Evolutionary conservation across 768 basidiomycete species (phyloP).

Genomic region (Boletus fagicola): DNA sequence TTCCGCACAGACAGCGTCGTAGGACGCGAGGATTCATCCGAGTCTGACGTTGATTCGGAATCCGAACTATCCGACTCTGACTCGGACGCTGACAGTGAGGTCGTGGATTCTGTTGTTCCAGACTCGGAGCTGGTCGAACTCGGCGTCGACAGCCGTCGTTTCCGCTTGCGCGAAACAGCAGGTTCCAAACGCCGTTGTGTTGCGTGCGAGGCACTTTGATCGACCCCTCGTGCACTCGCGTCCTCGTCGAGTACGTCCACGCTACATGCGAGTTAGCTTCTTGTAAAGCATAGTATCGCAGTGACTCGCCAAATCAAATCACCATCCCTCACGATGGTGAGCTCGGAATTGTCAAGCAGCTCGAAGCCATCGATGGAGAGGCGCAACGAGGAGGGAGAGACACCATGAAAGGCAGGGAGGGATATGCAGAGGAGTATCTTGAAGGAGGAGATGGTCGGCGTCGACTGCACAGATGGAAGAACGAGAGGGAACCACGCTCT

Average conservation of each 20-base stretch:
- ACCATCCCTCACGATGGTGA: constrained; percentile 28
- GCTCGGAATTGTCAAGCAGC: constrained; percentile 27
- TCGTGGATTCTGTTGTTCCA: constrained; percentile 22
- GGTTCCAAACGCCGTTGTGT: not conserved
- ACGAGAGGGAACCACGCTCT: constrained; percentile 52
- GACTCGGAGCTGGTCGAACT: constrained; percentile 23
- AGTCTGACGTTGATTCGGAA: constrained; percentile 20
- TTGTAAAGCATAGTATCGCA: too few relatives aligned
- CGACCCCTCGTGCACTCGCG: not conserved
- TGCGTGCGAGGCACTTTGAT: not conserved
- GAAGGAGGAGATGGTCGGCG: constrained; percentile 12
- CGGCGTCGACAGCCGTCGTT: constrained; percentile 19
- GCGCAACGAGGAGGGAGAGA: constrained; percentile 4
- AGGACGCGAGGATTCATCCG: constrained; percentile 1
- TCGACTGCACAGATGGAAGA: not conserved
- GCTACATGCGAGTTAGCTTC: constrained; percentile 12
- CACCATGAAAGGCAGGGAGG: constrained; percentile 9
- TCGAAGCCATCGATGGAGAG: constrained; percentile 32
- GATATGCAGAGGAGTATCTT: constrained; percentile 22
- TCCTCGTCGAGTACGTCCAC: constrained; percentile 12
- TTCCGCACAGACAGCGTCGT: not conserved
- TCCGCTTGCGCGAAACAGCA: constrained; percentile 22
- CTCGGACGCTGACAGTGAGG: constrained; percentile 17
- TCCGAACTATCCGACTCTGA: constrained; percentile 28
- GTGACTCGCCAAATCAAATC: constrained; percentile 27